phyloP scores from a whole-genome alignment of 129 eudicot genomes.

The Daucus carota region DNA sequence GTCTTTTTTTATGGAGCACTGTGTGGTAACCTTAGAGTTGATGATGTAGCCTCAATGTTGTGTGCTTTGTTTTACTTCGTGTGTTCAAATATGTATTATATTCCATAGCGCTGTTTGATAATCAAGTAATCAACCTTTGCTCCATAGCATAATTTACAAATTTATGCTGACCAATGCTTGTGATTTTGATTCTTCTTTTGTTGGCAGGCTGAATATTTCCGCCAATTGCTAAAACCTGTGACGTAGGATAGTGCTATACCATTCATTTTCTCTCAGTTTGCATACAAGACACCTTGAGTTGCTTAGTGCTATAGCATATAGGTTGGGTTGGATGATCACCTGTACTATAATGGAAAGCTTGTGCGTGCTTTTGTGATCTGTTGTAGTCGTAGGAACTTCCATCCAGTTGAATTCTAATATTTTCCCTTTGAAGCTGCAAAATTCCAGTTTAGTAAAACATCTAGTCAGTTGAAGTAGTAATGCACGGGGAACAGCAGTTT shows the following conservation, averaged over 20 bases:
- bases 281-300: conserved; percentile 16
- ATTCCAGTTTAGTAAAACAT: conserved; percentile 6
- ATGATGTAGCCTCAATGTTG: not conserved
- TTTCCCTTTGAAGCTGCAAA: conserved; percentile 8
- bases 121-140: not conserved
- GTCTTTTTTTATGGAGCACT: too few relatives aligned
- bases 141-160: not conserved
- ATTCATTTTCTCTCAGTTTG: conserved; percentile 15
- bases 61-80: not conserved
- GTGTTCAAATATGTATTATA: not conserved
- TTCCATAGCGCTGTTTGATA: not conserved
- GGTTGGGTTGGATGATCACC: conserved; percentile 15
- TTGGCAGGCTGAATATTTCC: conserved; percentile 79
- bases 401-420: not conserved
- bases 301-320: conserved; percentile 15
- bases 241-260: conserved; percentile 58
- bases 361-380: conserved; percentile 14
- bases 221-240: conserved; percentile 89
- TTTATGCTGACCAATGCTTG: not conserved
- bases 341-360: conserved; percentile 29
- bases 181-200: conserved; percentile 11
- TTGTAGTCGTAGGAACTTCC: conserved; percentile 16
- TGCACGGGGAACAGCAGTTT: conserved; percentile 43
- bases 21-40: not conserved
- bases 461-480: conserved; percentile 21